phyloP scores from a whole-genome alignment of 345 rosid species.

The Euphorbia lathyris region DNA sequence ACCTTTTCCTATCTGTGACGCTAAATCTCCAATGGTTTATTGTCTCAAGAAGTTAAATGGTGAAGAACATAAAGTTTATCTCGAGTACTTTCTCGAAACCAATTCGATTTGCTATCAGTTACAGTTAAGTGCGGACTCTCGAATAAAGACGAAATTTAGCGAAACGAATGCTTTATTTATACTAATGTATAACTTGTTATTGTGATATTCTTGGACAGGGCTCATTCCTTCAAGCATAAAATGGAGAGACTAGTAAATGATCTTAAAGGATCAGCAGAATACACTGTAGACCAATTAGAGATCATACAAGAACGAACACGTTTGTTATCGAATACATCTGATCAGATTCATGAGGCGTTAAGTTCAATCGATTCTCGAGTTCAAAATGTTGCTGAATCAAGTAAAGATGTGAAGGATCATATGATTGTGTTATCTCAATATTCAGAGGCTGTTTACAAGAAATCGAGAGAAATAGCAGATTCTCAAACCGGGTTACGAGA shows the following conservation, averaged over 20 bases:
- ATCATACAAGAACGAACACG: constrained; percentile 45
- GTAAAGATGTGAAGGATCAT: constrained; percentile 41
- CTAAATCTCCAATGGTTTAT: constrained; percentile 41
- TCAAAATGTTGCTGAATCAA: constrained; percentile 46
- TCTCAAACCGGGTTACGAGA: constrained; percentile 50
- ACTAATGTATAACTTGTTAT: too few species aligned
- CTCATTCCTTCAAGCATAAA: constrained; percentile 52
- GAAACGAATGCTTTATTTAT: too few species aligned
- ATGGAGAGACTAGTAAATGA: too few species aligned
- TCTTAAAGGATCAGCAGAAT: constrained; percentile 48
- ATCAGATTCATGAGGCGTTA: constrained; percentile 36
- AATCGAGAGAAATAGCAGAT: constrained; percentile 52
- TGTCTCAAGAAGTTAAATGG: constrained; percentile 53
- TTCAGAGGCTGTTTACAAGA: constrained; percentile 45
- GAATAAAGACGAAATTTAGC: too few species aligned
- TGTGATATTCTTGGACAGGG: constrained; percentile 45
- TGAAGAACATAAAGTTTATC: constrained; percentile 52
- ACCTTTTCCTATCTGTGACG: constrained; percentile 50
- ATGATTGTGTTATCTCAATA: constrained; percentile 47
- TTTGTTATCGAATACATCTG: constrained; percentile 43
- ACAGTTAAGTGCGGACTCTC: constrained; percentile 46
- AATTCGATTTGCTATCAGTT: constrained; percentile 83
- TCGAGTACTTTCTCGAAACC: constrained; percentile 65
- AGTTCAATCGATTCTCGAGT: constrained; percentile 34
- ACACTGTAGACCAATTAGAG: constrained; percentile 52